A percentile compares a stretch with the other conserved stretches of the same genome.
Evolutionary conservation across 2,329 filamentous ascomycete species (phyloP).

Genomic region (Aspergillus thermomutatus): DNA sequence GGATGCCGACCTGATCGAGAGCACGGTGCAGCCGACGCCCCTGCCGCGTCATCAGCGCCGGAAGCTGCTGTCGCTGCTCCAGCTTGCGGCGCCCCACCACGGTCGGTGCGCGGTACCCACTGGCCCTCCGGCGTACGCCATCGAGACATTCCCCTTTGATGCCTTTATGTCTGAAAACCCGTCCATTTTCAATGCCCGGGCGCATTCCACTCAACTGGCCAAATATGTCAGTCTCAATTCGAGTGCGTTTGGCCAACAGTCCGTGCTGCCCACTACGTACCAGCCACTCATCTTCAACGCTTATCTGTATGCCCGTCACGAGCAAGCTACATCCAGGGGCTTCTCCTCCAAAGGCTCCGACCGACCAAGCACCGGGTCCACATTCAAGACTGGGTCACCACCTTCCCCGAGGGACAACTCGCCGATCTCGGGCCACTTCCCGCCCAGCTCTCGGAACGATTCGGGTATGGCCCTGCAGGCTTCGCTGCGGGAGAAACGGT

Average conservation of each 20-base stretch:
- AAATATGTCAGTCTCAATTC: slow-evolving; percentile 90
- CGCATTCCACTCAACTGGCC: slow-evolving; percentile 68
- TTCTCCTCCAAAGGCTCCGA: slow-evolving; percentile 51
- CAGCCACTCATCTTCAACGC: slow-evolving; percentile 81
- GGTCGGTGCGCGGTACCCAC: slow-evolving; percentile 78
- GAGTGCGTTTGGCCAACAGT: slow-evolving; percentile 70
- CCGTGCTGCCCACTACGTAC: slow-evolving; percentile 49
- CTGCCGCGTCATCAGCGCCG: slow-evolving; percentile 85
- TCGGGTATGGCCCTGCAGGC: slow-evolving; percentile 84
- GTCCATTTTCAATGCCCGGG: slow-evolving; percentile 70
- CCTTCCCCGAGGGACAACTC: slow-evolving; percentile 61
- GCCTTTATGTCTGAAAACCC: slow-evolving; percentile 84
- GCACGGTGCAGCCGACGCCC: slow-evolving; percentile 70
- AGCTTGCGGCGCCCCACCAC: slow-evolving; percentile 86
- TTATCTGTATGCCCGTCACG: slow-evolving; percentile 73
- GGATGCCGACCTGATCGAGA: slow-evolving; percentile 85
- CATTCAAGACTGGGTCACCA: slow-evolving; percentile 50
- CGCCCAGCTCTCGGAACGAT: slow-evolving; percentile 82
- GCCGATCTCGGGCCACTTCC: slow-evolving; percentile 74
- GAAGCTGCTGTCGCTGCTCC: slow-evolving; percentile 83
- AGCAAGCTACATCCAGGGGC: slow-evolving; percentile 48
- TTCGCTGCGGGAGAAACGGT: slow-evolving; percentile 88
- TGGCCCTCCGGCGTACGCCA: slow-evolving; percentile 88
- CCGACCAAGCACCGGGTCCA: slow-evolving; percentile 71
- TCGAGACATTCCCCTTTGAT: slow-evolving; percentile 89